Base-by-base conservation (phyloP, 176 grass and related monocot genomes). In the Carex myosuroides region DNA sequence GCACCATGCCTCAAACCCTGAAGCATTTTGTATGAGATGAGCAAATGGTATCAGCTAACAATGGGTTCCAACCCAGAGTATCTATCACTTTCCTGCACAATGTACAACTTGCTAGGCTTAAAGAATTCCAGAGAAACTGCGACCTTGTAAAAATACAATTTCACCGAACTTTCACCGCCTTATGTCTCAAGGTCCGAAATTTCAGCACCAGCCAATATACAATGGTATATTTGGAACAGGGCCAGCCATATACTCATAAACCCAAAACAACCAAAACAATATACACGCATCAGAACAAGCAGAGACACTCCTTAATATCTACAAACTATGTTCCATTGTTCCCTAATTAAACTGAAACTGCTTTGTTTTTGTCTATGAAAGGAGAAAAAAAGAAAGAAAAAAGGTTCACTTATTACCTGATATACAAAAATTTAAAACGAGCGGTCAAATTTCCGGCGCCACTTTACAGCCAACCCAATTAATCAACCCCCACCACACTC, bases 281-380 rank as follows among this genome's bases (percentile, higher is more conserved):
- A 70, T n/a, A 42, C 5, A 77, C 46, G 5, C 21, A 55, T 54
- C 73, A 78, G 7, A 57, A 78, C 52, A 78, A 32, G 73, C 52
- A 32, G 13, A 78, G 73, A 57, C 52, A 57, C 12, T 3, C 10
- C 4, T 76, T 17, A 6, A 55, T 50, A 78, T 78, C 73, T 78
- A 78, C 48, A 78, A 78, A 78, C 73, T 78, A 78, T 79, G 64
- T 73, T 39, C 54, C 64, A 79, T 58, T 13, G 60, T 33, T 64
- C 29, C 67, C 77, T 39, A 76, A 65, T 91, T 79, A 92, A 60
- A 85, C 80, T 5, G 78, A 59, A 71, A 87, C 74, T 26, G 86
- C 53, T 11, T 86, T 71, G 82, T 69, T 84, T 79, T 81, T 89
- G 33, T 84, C 88, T 30, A 57, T 78, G 50, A 33, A 78, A 56